These are phyloP conservation scores for Sarcomyxa edulis DNA, from an alignment of 768 basidiomycete species.

Conservation along the genomic window DNA sequence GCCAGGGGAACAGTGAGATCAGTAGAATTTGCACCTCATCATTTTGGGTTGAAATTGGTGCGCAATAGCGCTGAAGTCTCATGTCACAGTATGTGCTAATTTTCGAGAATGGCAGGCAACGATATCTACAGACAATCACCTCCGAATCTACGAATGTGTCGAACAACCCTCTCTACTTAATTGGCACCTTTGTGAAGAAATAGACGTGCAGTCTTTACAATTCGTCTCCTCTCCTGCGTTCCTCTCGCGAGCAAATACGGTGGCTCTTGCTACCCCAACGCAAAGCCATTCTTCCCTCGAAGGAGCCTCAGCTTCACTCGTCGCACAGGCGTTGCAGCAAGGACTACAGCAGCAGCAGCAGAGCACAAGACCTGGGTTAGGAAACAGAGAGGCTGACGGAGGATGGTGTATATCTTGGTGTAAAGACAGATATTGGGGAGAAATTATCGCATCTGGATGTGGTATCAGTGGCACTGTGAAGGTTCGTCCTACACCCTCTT, in stretches of 20 bases:
- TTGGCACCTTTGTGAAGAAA: constrained; percentile 73
- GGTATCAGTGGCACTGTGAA: constrained; percentile 75
- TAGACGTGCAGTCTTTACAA: constrained; percentile 63
- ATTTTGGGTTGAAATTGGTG: constrained; percentile 87
- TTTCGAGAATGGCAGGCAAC: constrained; percentile 58
- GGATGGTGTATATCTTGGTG: constrained; percentile 84
- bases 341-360: constrained; percentile 26
- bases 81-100: neutral
- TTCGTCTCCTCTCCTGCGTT: constrained; percentile 34
- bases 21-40: constrained; percentile 84
- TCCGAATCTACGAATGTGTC: constrained; percentile 88
- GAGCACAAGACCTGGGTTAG: constrained; percentile 8
- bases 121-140: constrained; percentile 80
- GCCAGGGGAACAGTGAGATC: constrained; percentile 81
- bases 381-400: constrained; percentile 11
- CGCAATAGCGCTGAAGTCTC: constrained; percentile 17
- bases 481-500: constrained; percentile 32
- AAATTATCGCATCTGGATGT: constrained; percentile 72
- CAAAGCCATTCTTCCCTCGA: constrained; percentile 54
- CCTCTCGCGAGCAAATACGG: constrained; percentile 44
- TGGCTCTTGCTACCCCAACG: constrained; percentile 67
- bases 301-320: constrained; percentile 51
- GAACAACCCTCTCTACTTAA: constrained; percentile 68
- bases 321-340: constrained; percentile 63
- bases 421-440: constrained; percentile 94